phyloP scores from a whole-genome alignment of 192 early-diverging fungal genomes.

The Rhizoclosmatium globosum region DNA sequence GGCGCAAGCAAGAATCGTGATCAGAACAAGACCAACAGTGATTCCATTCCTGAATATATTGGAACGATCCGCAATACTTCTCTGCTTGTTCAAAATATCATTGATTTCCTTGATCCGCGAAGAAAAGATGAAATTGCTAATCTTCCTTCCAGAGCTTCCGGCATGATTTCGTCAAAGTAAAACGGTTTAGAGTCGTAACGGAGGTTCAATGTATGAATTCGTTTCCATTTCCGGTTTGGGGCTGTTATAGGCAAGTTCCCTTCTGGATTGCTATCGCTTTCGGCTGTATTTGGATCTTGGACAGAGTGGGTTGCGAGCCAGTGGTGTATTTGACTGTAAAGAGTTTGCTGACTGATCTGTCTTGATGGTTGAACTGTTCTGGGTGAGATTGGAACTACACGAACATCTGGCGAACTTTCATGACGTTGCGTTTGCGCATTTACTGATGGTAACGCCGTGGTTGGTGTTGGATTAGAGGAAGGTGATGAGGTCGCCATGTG shows the following conservation, averaged over 20 bases:
- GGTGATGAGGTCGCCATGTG: too few relatives aligned
- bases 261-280: too few relatives aligned
- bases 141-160: slow-evolving; percentile 30
- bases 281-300: too few relatives aligned
- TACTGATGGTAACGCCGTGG: too few relatives aligned
- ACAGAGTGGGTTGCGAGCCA: too few relatives aligned
- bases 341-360: too few relatives aligned
- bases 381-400: too few relatives aligned
- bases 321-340: too few relatives aligned
- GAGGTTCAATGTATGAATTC: neutral
- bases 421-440: too few relatives aligned
- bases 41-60: slow-evolving; percentile 4
- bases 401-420: too few relatives aligned
- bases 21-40: neutral
- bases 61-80: neutral
- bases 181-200: slow-evolving; percentile 22
- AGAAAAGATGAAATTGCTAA: slow-evolving; percentile 22
- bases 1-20: neutral
- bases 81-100: neutral
- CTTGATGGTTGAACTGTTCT: too few relatives aligned
- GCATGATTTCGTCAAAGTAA: slow-evolving; percentile 28
- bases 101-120: slow-evolving; percentile 15
- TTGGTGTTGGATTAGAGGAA: too few relatives aligned
- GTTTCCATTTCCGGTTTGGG: slow-evolving; percentile 25
- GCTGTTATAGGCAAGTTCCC: neutral